Base-by-base conservation (phyloP, 768 basidiomycete genomes). In the Suillus clintonianus region DNA sequence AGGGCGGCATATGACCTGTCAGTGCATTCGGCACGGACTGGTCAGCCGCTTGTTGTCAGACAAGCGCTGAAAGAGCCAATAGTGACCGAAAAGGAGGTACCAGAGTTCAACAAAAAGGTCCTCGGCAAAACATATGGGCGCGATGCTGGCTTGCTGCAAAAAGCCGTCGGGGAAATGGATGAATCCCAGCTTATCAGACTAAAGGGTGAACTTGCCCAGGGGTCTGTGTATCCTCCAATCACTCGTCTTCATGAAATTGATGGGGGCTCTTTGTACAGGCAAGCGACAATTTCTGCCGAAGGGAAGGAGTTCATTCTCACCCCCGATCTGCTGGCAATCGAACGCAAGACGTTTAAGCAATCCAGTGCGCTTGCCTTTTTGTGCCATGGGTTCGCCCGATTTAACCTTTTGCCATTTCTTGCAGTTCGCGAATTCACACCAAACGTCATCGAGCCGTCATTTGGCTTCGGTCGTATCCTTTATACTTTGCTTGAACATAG, bases 361-460 rank as follows among this genome's bases (percentile, higher is more conserved):
- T 89, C 90, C 39, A 83, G 97, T 91, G 67, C 66, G 87, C 82
- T 34, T 32, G 4, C 54, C 57, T 32, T 24, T 15, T 8, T 55
- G 5, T 68, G 66, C 59, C 2, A 27, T 13, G 6, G 10, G 4
- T 19, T 65, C 42, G 65, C 67, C 68, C 68, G 59, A 62, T 34
- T 62, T 74, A 73, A 72, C 71, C 61, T 67, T 32, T 59, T 32
- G 30, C 51, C 4, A 50, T 50, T 30, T 56, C 54, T 61, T 60
- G 62, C 72, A 97, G 95, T 94, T 68, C 93, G 97, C 67, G 96
- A 98, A 78, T 97, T 85, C 79, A 94, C 89, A 61, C 97, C 97
- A 42, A 99, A 98, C 77, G 97, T 99, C 76, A 97, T 99, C 75
- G 97, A 98, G 76, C 96, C 97, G 27, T 99, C 97, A 5, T 97